Base-by-base conservation (phyloP, 495 filamentous ascomycete genomes). In the Tuber indicum region DNA sequence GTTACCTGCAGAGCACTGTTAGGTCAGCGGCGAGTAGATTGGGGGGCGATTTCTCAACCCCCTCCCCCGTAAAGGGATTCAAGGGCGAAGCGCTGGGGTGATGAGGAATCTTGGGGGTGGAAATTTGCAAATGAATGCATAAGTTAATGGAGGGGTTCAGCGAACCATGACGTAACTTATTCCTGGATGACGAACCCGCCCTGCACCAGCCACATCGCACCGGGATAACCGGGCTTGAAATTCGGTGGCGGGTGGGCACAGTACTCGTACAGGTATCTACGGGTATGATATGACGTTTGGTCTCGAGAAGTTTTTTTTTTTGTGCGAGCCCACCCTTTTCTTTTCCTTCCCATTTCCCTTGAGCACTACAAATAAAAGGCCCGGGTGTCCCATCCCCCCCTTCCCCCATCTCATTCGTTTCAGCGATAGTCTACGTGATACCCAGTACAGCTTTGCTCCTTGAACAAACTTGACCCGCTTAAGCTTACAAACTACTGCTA, bases 281-380 rank as follows among this genome's bases (percentile, higher is more conserved):
- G 17, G 26, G 58, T 66, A 66, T 66, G 58, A 66, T 66, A 66
- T 66, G 58, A 66, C 58, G 58, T 66, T 66, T 66, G 58, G 58
- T 36, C 58, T 66, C 58, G 32, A 66, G 58, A 36, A 14, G 26
- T 26, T 10, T 26, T 58, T 58, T 66, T 66, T 62, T 62, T 62
- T 62, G 23, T 36, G 14, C 17, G 58, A 36, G 58, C 58, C 58
- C 58, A 66, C 58, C 58, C 58, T 66, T 66, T 66, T 66, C 39
- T 32, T 36, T 16, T 3, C n/a, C 12, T 58, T 58, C 52, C 47
- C 47, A 21, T n/a, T 58, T 58, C 49, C 49, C 49, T 66, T 66
- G 58, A 66, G 3, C 26, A 17, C 32, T 66, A 6, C 58, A 66
- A 36, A 66, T 66, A 66, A 66, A 66, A 66, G 58, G 32, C 58